Base-by-base conservation (phyloP, 2,329 filamentous ascomycete genomes). In the Whalleya microplaca region DNA sequence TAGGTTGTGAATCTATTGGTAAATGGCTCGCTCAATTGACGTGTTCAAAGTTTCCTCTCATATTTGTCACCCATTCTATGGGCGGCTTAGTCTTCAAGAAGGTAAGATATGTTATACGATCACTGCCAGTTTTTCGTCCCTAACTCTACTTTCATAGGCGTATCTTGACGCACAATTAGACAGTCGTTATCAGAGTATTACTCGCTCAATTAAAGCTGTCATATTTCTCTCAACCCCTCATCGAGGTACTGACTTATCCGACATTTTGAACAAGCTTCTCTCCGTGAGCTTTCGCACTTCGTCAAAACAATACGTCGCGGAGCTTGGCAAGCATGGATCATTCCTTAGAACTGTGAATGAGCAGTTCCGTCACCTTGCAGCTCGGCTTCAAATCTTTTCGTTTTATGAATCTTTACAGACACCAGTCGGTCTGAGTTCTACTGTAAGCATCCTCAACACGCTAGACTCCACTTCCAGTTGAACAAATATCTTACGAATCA, bases 351-450 rank as follows among this genome's bases (percentile, higher is more conserved):
- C 67, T 18, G 62, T 74, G 18, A 75, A 74, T 53, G 71, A 76
- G 23, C 60, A 68, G 2, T 76, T 76, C 62, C 68, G 67, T 2
- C 64, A 71, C 45, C 56, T 64, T 45, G 59, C 59, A 0, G 37
- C 61, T 2, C 66, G 68, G 21, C 45, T 76, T 0, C 48, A 70
- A 1, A 67, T 76, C 1, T 68, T 65, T 45, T 75, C 73, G 0
- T 75, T 75, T 47, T 75, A 72, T 45, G 72, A 75, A 51, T 74
- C 70, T 2, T 45, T 65, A 1, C 49, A 57, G 0, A 73, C 64
- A 2, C 64, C 51, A 3, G 51, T 64, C 6, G 63, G 54, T 1
- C 42, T 44, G 10, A 41, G 19, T 16, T 43, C 45, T 27, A 27
- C 23, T 27, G 41, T 54, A 14, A 47, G 64, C n/a, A 41, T 43